phyloP scores from a whole-genome alignment of 2,329 filamentous ascomycete genomes.

The Elsinoe ampelina region DNA sequence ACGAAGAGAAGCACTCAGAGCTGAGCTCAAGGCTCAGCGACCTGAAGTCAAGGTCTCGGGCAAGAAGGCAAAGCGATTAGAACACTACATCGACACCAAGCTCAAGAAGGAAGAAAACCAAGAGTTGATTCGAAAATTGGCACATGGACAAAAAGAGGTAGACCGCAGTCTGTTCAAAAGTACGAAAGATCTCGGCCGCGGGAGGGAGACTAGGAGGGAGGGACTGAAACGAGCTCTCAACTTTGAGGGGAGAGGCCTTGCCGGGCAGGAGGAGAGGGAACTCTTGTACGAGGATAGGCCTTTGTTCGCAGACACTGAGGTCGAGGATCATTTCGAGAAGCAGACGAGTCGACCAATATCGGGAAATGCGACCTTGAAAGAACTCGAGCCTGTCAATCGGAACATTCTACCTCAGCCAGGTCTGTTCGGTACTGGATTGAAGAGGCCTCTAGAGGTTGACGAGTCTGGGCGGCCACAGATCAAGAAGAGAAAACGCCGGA shows the following conservation, averaged over 20 bases:
- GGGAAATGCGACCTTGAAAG: too few species aligned
- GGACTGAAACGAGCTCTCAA: slow-evolving; percentile 53
- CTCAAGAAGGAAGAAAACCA: slow-evolving; percentile 88
- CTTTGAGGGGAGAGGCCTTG: slow-evolving; percentile 55
- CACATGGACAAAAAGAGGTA: slow-evolving; percentile 54
- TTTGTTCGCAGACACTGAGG: slow-evolving; percentile 8
- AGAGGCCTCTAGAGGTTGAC: slow-evolving; percentile 73
- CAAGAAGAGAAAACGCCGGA: slow-evolving; percentile 61
- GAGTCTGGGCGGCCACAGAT: slow-evolving; percentile 72
- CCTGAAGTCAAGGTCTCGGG: slow-evolving; percentile 47
- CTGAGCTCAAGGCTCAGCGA: slow-evolving; percentile 45
- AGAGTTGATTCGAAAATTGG: slow-evolving; percentile 73
- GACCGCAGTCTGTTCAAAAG: slow-evolving; percentile 76
- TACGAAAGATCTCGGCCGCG: slow-evolving; percentile 65
- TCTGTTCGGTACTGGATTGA: slow-evolving; percentile 65
- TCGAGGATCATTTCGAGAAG: slow-evolving; percentile 9
- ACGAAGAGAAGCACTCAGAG: slow-evolving; percentile 48
- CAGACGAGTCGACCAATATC: neutral
- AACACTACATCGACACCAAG: slow-evolving; percentile 78
- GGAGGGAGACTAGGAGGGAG: slow-evolving; percentile 62
- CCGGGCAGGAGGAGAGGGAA: slow-evolving; percentile 45
- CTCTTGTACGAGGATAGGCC: slow-evolving; percentile 30
- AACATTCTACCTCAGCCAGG: neutral
- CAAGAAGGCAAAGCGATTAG: slow-evolving; percentile 59
- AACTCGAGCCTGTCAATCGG: too few species aligned